These are phyloP conservation scores for Kodamaea suecica DNA, from an alignment of 1,139 yeast species.

Conservation along the genomic window DNA sequence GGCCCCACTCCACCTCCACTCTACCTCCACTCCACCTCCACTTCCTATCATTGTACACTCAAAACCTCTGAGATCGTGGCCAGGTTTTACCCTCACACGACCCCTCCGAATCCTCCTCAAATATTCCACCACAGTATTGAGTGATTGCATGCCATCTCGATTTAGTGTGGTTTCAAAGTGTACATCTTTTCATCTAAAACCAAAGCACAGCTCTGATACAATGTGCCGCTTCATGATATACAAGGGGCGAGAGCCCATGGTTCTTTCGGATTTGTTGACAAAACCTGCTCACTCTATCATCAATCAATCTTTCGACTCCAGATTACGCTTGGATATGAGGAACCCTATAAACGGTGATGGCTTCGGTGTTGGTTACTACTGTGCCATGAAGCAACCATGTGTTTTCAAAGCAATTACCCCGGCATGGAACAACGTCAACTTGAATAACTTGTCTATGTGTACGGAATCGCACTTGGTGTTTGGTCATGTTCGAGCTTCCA, in stretches of 20 bases:
- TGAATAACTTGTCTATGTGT: conserved; percentile 81
- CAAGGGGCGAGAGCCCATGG: conserved; percentile 68
- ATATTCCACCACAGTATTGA: no score
- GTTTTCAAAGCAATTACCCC: conserved; percentile 93
- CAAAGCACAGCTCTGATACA: background rate
- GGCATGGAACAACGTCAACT: conserved; percentile 94
- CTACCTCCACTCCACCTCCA: no score
- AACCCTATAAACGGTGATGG: conserved; percentile 98
- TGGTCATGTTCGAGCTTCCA: conserved; percentile 95
- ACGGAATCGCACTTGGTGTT: conserved; percentile 82
- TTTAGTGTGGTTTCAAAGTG: background rate
- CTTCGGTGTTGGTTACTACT: conserved; percentile 93
- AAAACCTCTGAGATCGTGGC: no score
- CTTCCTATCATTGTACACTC: no score
- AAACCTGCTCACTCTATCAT: conserved; percentile 96
- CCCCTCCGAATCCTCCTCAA: no score
- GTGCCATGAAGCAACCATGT: conserved; percentile 51
- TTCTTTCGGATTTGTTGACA: conserved; percentile 81
- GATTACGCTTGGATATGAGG: conserved; percentile 80
- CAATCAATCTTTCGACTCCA: conserved; percentile 89
- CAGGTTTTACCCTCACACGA: no score
- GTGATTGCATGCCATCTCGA: no score
- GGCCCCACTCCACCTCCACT: no score
- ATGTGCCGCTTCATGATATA: conserved; percentile 52
- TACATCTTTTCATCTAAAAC: background rate